Conservation (phyloP, 1,139 yeast species). For the Hyphopichia wangnamkhiaoensis region DNA sequence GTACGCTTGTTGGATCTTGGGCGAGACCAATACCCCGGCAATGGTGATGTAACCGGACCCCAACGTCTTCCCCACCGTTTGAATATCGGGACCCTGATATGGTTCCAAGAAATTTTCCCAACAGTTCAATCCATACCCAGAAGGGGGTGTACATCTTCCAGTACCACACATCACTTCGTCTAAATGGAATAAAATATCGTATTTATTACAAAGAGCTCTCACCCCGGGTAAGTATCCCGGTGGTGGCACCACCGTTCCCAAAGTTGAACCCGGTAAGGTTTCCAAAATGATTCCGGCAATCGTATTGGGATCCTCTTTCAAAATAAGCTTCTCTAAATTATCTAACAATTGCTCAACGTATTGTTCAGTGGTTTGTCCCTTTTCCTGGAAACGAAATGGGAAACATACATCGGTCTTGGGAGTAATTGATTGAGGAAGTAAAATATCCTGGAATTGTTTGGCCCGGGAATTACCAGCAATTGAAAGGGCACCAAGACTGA, state of each 20-base stretch:
- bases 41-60: constrained; percentile 66
- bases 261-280: constrained; percentile 59
- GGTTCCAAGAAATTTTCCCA: constrained; percentile 47
- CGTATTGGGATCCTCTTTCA: constrained; percentile 52
- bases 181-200: constrained; percentile 56
- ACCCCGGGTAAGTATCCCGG: constrained; percentile 59
- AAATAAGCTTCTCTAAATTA: constrained; percentile 49
- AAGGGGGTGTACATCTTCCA: constrained; percentile 45
- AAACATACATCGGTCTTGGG: constrained; percentile 49
- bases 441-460: constrained; percentile 41
- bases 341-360: constrained; percentile 47
- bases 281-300: constrained; percentile 56
- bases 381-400: constrained; percentile 51
- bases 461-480: constrained; percentile 47
- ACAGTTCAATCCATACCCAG: constrained; percentile 38
- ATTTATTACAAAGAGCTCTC: constrained; percentile 55
- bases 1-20: constrained; percentile 46
- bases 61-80: constrained; percentile 62
- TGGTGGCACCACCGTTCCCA: constrained; percentile 58
- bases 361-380: constrained; percentile 49
- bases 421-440: constrained; percentile 38
- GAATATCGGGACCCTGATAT: constrained; percentile 58
- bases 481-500: constrained; percentile 55
- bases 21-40: constrained; percentile 59
- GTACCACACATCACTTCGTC: constrained; percentile 73